Evolutionary conservation across 768 basidiomycete genomes (phyloP).

Genomic region (Suillus decipiens): DNA sequence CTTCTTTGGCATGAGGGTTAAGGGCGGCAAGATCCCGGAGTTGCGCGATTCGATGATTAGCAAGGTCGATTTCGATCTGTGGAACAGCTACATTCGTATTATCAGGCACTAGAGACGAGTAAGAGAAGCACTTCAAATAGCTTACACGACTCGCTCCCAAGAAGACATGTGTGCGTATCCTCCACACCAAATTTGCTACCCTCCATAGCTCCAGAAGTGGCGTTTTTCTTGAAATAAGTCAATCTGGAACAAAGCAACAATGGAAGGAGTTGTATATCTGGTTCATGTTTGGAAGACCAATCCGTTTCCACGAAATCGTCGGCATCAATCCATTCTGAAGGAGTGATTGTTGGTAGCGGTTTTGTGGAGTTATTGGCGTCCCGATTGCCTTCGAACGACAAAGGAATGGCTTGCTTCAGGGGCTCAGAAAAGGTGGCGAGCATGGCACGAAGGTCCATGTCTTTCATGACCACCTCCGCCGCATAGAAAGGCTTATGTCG

Average conservation of each 20-base stretch:
- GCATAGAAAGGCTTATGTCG: conserved; percentile 86
- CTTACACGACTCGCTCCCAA: conserved; percentile 73
- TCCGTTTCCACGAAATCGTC: conserved; percentile 85
- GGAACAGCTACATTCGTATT: conserved; percentile 49
- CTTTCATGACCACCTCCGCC: conserved; percentile 79
- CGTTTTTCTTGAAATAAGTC: conserved; percentile 72
- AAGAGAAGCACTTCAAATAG: conserved; percentile 13
- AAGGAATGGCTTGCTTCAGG: conserved; percentile 57
- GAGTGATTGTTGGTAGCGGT: conserved; percentile 36
- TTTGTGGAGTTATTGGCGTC: conserved; percentile 40
- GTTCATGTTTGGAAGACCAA: conserved; percentile 54
- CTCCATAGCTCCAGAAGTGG: conserved; percentile 42
- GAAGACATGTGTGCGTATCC: conserved; percentile 76
- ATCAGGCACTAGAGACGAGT: conserved; percentile 7
- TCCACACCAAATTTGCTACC: conserved; percentile 86
- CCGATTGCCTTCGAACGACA: conserved; percentile 45
- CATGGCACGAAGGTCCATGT: conserved; percentile 74
- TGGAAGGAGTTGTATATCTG: conserved; percentile 68
- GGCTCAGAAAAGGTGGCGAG: conserved; percentile 78
- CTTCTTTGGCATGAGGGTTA: conserved; percentile 15
- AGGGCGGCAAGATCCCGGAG: conserved; percentile 33
- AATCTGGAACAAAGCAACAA: conserved; percentile 80
- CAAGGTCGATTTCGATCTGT: conserved; percentile 64
- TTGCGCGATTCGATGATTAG: conserved; percentile 53
- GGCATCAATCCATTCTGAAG: conserved; percentile 66